Evolutionary conservation across 225 moss, liverwort and hornwort species (phyloP), one percentile per base, ranked within the genome.

Genomic region (Climacium dendroides): DNA sequence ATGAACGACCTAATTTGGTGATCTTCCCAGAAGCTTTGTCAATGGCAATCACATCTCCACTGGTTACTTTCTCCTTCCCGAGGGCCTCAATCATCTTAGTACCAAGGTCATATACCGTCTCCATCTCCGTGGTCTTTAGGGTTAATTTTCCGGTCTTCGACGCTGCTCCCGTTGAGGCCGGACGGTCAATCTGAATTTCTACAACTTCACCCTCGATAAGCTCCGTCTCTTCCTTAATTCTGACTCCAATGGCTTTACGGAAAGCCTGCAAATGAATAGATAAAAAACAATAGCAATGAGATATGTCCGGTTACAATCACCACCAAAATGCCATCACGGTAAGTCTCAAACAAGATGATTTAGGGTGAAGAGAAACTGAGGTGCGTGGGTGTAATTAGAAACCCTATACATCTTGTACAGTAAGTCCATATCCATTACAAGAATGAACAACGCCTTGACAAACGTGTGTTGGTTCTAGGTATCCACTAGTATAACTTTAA

Each of bases 211-310:
- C 96, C 88, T 97, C 96, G 62, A 97, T 97, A 75, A 97, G 93
- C 88, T 97, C 96, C n/a, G 96, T 95, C 87, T 97, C 96, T 87
- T 97, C 96, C 85, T 97, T 97, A 58, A 97, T 97, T 87, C 97
- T 89, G n/a, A 97, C 96, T 53, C 97, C 97, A 72, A 97, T 97
- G 41, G 97, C 95, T 89, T 97, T 97, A 32, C 97, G 90, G 61
- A 97, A 97, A 60, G 97, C 96, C 91, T 94, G 47, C 43, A 78
- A 85, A 70, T 30, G 34, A 67, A 81, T 41, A 47, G 8, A 26
- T 17, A 19, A 66, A 28, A 25, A 47, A 26, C 58, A 13, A n/a
- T 13, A 35, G 50, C 10, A 80, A 19, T 34, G 69, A 88, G 78
- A 85, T 63, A 62, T 63, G 13, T 15, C 78, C 25, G 2, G 6